These are phyloP conservation scores for Rutidosis leptorrhynchoides DNA, from an alignment of 129 eudicot genomes.

Conservation along the genomic window DNA sequence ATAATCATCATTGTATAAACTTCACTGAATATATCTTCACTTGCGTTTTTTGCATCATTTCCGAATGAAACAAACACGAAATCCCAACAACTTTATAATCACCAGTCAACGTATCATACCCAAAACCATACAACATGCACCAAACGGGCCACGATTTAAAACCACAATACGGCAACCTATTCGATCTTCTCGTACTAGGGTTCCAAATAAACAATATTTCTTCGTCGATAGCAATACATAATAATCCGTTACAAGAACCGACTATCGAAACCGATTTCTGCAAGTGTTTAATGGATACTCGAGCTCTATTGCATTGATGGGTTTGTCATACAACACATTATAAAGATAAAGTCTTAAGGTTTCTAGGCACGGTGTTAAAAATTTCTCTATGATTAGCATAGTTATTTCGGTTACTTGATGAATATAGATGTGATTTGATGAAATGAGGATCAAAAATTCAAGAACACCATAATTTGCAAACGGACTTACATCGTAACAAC, in stretches of 20 bases:
- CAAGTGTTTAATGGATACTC: slow-evolving; percentile 43
- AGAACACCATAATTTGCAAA: slow-evolving; percentile 43
- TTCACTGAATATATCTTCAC: slow-evolving; percentile 46
- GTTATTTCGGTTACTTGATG: slow-evolving; percentile 9
- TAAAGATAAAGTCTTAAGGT: slow-evolving; percentile 29
- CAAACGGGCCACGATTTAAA: slow-evolving; percentile 23
- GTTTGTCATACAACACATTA: slow-evolving; percentile 6
- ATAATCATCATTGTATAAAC: slow-evolving; percentile 60
- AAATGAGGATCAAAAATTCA: slow-evolving; percentile 44
- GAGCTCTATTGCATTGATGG: slow-evolving; percentile 17
- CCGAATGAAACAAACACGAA: slow-evolving; percentile 25
- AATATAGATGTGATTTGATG: slow-evolving; percentile 32
- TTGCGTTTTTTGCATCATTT: slow-evolving; percentile 19
- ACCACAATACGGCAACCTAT: slow-evolving; percentile 25
- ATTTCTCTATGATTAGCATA: slow-evolving; percentile 26
- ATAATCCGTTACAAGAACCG: slow-evolving; percentile 53
- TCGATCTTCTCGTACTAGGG: slow-evolving; percentile 42
- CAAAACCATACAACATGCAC: slow-evolving; percentile 46
- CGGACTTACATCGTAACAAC: too few species aligned
- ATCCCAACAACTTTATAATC: slow-evolving; percentile 62
- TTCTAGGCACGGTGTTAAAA: slow-evolving; percentile 12
- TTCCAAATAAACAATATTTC: slow-evolving; percentile 50
- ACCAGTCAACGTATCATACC: slow-evolving; percentile 39
- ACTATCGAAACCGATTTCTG: slow-evolving; percentile 29
- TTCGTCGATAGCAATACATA: slow-evolving; percentile 42